Evolutionary conservation across 306 rosid species (phyloP), one percentile per base, ranked within the genome.

Genomic region (Mimosa bimucronata): DNA sequence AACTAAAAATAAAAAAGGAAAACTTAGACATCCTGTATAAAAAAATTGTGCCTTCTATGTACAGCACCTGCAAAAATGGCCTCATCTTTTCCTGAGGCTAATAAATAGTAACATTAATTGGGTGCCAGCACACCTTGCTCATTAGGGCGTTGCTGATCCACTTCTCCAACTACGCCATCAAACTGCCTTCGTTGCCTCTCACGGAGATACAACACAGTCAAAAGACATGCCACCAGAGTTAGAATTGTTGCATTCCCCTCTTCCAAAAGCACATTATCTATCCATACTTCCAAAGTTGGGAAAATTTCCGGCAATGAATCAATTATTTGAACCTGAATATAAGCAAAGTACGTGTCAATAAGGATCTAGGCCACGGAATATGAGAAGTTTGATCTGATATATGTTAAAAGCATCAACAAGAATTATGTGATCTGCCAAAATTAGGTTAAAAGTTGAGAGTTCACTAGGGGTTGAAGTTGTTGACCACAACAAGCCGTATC

Each of bases 221-320:
- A 83, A 5, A 96, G 97, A 82, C 99, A 96, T 62, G 73, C 93
- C 75, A 93, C 88, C 15, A 96, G 94, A 55, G 98, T 88, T 18
- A 96, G 89, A 77, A 96, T 96, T 71, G 99, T 93, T 14, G 97
- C 97, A 84, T 96, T 96, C 67, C 99, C 99, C 74, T 93, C 99
- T 87, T 90, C 99, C 80, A 91, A 77, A 65, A 93, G 91, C 78
- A 96, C 97, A 60, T 91, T 65, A 70, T 96, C 97, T 71, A 96
- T 90, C 98, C 98, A 96, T 30, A 78, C 86, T 84, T 93, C 97
- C 60, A 93, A 77, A 62, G 89, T 96, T 3, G 97, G 98, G 76
- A 87, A 90, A 61, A 88, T 78, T 58, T 86, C 93, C 23, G 97
- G 99, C 83, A 93, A 80, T 1, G 97, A 96, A 90, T 96, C 98